Base-by-base conservation (phyloP, 805 yeast species). In the Candida nonsorbophila region DNA sequence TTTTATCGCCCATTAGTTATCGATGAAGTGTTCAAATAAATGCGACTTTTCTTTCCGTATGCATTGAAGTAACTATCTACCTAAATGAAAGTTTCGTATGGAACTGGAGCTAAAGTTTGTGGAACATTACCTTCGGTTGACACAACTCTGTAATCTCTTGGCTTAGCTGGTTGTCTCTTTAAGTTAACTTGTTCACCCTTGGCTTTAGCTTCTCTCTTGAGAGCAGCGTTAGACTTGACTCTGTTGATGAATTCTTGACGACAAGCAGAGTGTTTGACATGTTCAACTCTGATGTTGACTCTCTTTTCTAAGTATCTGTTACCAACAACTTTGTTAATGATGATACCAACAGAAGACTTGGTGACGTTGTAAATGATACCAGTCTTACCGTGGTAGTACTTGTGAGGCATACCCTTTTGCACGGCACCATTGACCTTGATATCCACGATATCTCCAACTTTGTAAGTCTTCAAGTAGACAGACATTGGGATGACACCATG, bases 321-420 rank as follows among this genome's bases (percentile, higher is more conserved):
- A 71, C 97, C 97, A 58, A 92, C 97, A 69, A 88, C 79, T 84
- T 92, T 92, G 94, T 92, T 84, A 67, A 92, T 71, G 62, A 92
- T 85, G 56, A 92, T 94, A 83, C 98, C 98, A 49, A 92, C 97
- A 48, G 98, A 76, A 46, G 95, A 73, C 79, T 85, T 92, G 83
- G 98, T 90, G 54, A 92, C 94, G 81, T 92, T 92, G 95, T 80
- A 92, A 49, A 92, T 79, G 56, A 92, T 85, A 82, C 98, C 98
- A 51, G 98, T 92, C 84, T 88, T 92, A 74, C 98, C 98, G 80
- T 92, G 97, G 96, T 92, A 92, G 84, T 77, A 88, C 79, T 92
- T 92, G 87, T 86, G 95, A 69, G 98, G 98, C 96, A 92, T 86
- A 86, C 97, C 97, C 83, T 90, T 88, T 70, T 92, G 97, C 78